Evolutionary conservation across 495 filamentous ascomycete genomes (phyloP), one percentile per base, ranked within the genome.

Genomic region (Tuber aestivum): DNA sequence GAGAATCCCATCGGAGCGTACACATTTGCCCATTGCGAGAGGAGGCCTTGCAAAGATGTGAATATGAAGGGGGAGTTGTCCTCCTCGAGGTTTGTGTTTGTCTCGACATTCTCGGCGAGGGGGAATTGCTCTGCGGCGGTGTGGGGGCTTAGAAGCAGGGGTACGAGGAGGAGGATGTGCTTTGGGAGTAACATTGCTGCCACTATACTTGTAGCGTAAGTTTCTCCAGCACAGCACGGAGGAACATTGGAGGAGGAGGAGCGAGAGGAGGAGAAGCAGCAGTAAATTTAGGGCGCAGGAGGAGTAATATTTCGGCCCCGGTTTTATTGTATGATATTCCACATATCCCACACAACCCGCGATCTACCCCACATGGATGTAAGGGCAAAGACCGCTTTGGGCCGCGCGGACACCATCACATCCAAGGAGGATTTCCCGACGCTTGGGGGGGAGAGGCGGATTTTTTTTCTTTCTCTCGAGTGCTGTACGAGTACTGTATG

Each of bases 21-120:
- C 32, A 84, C 86, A 75, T 87, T 85, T 27, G 84, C 82, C 80
- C 82, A 85, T 78, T 85, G 84, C 70, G 84, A 83, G 2, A 87
- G 80, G 27, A 87, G 83, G 18, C 81, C 80, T 70, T 83, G 82
- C 16, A 83, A 75, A 35, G 86, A 85, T 37, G 84, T 82, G 79
- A 87, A 86, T 50, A 79, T 72, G 71, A 74, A 79, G 23, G 77
- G 18, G 27, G 77, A 76, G 72, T 69, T 61, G 69, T 76, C 74
- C 27, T 61, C n/a, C 23, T 65, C 74, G 35, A 65, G n/a, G n/a
- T n/a, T 18, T n/a, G 56, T 65, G 56, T 65, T 65, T 32, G 56
- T 65, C 12, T 65, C 56, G 27, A 3, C 32, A 18, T 65, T n/a
- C 32, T 32, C 16, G 56, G n/a, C 14, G 56, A 65, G 56, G 12